These are phyloP conservation scores for Helminthosporium solani DNA, from an alignment of 2,329 filamentous ascomycete species.

Conservation along the genomic window DNA sequence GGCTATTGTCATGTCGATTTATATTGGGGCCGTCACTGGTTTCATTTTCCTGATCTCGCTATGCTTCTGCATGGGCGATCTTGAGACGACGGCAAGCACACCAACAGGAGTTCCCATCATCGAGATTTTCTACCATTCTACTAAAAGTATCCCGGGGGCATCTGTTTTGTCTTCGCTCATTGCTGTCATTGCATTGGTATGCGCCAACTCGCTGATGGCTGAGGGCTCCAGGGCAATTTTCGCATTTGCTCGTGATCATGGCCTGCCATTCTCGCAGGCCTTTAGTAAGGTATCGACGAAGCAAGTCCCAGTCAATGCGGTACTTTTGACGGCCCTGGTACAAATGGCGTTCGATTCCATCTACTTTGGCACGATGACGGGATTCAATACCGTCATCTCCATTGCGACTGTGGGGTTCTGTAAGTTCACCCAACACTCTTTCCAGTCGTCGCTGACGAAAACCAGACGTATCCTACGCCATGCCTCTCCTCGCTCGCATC, in stretches of 20 bases:
- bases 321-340: slow-evolving; percentile 49
- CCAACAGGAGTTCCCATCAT: slow-evolving; percentile 55
- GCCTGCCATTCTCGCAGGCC: slow-evolving; percentile 53
- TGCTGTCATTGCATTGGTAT: slow-evolving; percentile 50
- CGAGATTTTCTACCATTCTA: slow-evolving; percentile 55
- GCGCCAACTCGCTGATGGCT: slow-evolving; percentile 50
- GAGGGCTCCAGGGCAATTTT: slow-evolving; percentile 51
- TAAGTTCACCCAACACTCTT: slow-evolving; percentile 23
- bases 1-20: slow-evolving; percentile 44
- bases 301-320: slow-evolving; percentile 53
- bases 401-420: slow-evolving; percentile 61
- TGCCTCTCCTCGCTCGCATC: slow-evolving; percentile 55
- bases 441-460: slow-evolving; percentile 1
- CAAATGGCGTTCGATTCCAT: slow-evolving; percentile 58
- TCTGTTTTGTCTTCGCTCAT: slow-evolving; percentile 51
- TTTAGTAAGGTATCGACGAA: slow-evolving; percentile 50
- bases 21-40: slow-evolving; percentile 44
- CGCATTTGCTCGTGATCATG: slow-evolving; percentile 54
- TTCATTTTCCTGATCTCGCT: slow-evolving; percentile 44
- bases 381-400: slow-evolving; percentile 58
- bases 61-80: slow-evolving; percentile 46
- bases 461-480: slow-evolving; percentile 57
- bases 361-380: slow-evolving; percentile 57
- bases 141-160: slow-evolving; percentile 47
- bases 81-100: slow-evolving; percentile 48